A percentile compares a stretch with the other conserved stretches of the same genome.
Conservation (phyloP, 768 basidiomycete genomes). For the Tubosaeta brunneosetosa region DNA sequence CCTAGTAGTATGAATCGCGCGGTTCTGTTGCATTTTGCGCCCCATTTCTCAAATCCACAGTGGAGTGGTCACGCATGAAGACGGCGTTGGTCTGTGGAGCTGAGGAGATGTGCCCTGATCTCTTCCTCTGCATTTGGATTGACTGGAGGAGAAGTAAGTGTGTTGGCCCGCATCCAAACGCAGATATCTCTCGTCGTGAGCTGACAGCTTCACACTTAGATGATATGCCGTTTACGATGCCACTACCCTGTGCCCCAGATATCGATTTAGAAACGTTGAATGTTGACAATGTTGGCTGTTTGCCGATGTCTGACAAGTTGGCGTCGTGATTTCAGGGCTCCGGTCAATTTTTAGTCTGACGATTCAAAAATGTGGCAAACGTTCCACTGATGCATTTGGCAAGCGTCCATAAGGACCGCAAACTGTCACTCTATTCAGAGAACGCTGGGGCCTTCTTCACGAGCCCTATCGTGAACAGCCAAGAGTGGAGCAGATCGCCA, state of each 20-base stretch:
- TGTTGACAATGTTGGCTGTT: conserved; percentile 1
- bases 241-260: conserved; percentile 14
- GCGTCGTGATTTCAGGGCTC: conserved; percentile 3
- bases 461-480: background rate
- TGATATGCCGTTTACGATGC: conserved; percentile 6
- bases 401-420: background rate
- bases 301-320: background rate
- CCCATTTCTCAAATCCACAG: conserved; percentile 48
- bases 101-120: background rate
- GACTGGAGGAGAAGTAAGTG: conserved; percentile 2
- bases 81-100: conserved; percentile 22
- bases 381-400: conserved; percentile 4
- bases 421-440: background rate
- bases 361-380: background rate
- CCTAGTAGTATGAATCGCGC: conserved; percentile 49
- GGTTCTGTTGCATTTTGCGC: conserved; percentile 48
- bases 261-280: conserved; percentile 3
- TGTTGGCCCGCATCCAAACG: background rate
- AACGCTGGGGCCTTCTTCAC: background rate
- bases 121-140: background rate
- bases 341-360: background rate
- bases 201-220: conserved; percentile 8
- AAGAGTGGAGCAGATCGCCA: background rate
- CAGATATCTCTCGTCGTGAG: background rate
- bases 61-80: conserved; percentile 56